A percentile compares a stretch with the other conserved stretches of the same genome.
Evolutionary conservation across 176 grass and related monocot species (phyloP).

Genomic region (Aegilops longissima): DNA sequence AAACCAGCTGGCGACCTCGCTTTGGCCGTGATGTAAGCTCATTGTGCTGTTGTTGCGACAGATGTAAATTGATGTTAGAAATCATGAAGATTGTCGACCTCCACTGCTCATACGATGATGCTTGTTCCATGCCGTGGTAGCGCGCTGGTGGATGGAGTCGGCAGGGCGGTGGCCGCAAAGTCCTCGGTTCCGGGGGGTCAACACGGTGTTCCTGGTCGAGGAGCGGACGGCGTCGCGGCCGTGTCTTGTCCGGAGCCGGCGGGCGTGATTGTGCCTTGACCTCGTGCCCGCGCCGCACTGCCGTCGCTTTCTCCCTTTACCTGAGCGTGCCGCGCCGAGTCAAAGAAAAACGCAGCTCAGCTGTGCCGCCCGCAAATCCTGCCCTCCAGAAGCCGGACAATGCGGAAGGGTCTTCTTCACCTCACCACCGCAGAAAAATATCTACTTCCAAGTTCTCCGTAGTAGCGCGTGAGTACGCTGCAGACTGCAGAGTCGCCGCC

Average conservation of each 20-base stretch:
- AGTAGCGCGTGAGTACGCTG: background rate
- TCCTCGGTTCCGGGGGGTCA: background rate
- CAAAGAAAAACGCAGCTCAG: slow-evolving; percentile 10
- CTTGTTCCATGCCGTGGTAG: background rate
- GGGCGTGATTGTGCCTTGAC: background rate
- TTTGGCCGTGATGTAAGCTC: slow-evolving; percentile 15
- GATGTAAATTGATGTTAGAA: slow-evolving; percentile 50
- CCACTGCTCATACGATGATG: background rate
- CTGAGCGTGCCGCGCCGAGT: background rate
- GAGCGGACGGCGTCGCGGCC: background rate
- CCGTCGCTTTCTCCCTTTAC: slow-evolving; percentile 15
- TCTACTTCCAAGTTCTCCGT: background rate
- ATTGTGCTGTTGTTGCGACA: slow-evolving; percentile 14
- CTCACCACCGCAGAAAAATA: background rate
- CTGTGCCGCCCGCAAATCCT: background rate
- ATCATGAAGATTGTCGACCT: background rate
- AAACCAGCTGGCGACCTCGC: background rate
- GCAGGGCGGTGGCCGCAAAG: background rate
- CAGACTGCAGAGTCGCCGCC: background rate
- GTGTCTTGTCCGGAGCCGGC: background rate
- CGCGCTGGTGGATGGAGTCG: background rate
- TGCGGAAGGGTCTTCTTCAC: background rate
- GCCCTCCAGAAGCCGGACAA: slow-evolving; percentile 9
- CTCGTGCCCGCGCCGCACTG: background rate
- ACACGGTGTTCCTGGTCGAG: background rate